A percentile compares a stretch with the other conserved stretches of the same genome.
These are phyloP conservation scores for Penicillium sp. DNA, from an alignment of 2,329 filamentous ascomycete genomes.

Conservation along the genomic window DNA sequence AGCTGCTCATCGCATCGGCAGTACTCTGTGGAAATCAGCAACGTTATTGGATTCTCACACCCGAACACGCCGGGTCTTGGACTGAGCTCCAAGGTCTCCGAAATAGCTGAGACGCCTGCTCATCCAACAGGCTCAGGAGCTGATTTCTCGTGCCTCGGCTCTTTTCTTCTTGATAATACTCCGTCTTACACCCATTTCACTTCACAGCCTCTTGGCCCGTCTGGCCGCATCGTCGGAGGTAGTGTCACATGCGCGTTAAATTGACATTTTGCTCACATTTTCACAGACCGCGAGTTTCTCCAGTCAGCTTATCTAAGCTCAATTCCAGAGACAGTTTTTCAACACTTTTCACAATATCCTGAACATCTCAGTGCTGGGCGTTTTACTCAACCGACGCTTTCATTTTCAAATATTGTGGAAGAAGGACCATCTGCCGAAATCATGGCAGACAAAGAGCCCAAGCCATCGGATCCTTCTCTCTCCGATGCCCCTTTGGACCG, in stretches of 20 bases:
- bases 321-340: constrained; percentile 4
- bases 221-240: not conserved
- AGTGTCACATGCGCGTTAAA: not conserved
- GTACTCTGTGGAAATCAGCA: not conserved
- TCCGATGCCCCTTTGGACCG: constrained; percentile 9
- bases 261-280: not conserved
- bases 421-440: not conserved
- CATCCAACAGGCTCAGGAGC: not conserved
- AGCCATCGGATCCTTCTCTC: constrained; percentile 2
- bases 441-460: constrained; percentile 26
- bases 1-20: not conserved
- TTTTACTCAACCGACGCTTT: not conserved
- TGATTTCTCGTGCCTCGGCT: not conserved
- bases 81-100: constrained; percentile 3
- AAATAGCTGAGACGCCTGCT: constrained; percentile 27
- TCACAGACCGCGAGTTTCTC: not conserved
- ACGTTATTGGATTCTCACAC: not conserved
- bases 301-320: not conserved
- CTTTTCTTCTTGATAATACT: not conserved
- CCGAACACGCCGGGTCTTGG: not conserved
- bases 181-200: not conserved
- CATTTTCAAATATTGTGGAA: not conserved
- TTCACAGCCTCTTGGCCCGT: not conserved
- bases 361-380: not conserved
- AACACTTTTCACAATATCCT: not conserved